Evolutionary conservation across 2,329 filamentous ascomycete genomes (phyloP).

Genomic region (Truncatella angustata): DNA sequence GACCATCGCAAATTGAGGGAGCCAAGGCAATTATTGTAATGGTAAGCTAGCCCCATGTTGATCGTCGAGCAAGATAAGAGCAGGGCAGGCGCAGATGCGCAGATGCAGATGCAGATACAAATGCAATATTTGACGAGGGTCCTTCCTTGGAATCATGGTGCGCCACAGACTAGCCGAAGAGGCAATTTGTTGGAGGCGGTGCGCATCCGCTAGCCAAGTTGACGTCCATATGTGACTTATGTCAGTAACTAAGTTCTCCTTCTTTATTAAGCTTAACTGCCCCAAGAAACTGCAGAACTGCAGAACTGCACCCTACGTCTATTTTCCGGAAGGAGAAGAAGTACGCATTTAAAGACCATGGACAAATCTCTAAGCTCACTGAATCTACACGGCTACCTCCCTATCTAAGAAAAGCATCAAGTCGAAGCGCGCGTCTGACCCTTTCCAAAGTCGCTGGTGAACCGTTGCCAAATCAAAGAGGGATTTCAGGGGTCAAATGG

Average conservation of each 20-base stretch:
- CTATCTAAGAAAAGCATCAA: not conserved
- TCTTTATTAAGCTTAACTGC: not conserved
- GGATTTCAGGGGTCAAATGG: slow-evolving; percentile 3
- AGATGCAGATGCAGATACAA: no score
- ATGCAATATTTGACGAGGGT: not conserved
- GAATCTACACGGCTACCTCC: not conserved
- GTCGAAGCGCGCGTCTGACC: slow-evolving; percentile 5
- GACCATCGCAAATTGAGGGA: not conserved
- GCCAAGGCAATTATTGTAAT: not conserved
- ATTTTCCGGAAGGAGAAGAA: no score
- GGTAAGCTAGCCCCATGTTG: not conserved
- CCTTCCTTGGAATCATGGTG: not conserved
- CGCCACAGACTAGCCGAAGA: not conserved
- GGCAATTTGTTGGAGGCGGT: no score
- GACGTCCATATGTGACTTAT: no score
- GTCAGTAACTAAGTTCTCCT: no score
- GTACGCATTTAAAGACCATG: no score
- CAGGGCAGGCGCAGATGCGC: no score
- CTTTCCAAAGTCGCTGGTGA: not conserved
- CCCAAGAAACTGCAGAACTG: no score
- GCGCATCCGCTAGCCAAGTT: no score
- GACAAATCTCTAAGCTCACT: no score
- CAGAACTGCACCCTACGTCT: no score
- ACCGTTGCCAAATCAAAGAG: slow-evolving; percentile 1
- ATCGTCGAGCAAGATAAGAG: not conserved